phyloP scores from a whole-genome alignment of 768 basidiomycete species.

The Hypholoma sublateritium region DNA sequence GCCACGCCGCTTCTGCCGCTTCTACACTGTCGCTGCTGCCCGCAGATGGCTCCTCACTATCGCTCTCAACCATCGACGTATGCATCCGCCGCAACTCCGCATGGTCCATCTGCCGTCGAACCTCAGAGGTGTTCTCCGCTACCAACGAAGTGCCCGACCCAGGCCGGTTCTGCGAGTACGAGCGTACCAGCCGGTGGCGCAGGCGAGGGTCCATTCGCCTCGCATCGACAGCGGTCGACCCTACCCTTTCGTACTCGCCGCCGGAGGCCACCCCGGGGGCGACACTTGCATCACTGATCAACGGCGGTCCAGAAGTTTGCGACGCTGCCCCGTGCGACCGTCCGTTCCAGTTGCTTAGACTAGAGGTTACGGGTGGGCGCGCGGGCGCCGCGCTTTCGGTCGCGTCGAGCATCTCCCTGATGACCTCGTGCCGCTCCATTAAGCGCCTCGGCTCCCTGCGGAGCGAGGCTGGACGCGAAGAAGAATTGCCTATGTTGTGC shows the following conservation, averaged over 20 bases:
- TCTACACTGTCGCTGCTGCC: too few relatives aligned
- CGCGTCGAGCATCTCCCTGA: background rate
- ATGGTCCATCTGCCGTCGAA: conserved; percentile 36
- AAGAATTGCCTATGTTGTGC: too few relatives aligned
- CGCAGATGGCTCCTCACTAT: too few relatives aligned
- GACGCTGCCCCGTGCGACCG: background rate
- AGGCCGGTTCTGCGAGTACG: conserved; percentile 6
- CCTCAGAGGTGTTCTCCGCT: conserved; percentile 44
- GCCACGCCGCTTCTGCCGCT: too few relatives aligned
- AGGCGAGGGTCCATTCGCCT: background rate
- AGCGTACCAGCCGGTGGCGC: background rate
- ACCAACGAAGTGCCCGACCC: conserved; percentile 37
- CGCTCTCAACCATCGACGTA: background rate
- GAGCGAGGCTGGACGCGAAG: too few relatives aligned
- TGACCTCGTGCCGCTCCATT: background rate
- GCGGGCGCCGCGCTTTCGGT: background rate
- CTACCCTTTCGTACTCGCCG: background rate
- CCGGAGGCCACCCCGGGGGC: background rate
- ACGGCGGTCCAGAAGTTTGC: too few relatives aligned
- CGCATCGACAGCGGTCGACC: background rate
- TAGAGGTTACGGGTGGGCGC: background rate
- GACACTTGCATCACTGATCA: background rate
- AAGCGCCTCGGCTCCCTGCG: background rate
- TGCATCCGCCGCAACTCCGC: conserved; percentile 23
- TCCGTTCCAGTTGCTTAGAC: background rate